Conservation (phyloP, 2,329 filamentous ascomycete species). For the Rutstroemia sp. region DNA sequence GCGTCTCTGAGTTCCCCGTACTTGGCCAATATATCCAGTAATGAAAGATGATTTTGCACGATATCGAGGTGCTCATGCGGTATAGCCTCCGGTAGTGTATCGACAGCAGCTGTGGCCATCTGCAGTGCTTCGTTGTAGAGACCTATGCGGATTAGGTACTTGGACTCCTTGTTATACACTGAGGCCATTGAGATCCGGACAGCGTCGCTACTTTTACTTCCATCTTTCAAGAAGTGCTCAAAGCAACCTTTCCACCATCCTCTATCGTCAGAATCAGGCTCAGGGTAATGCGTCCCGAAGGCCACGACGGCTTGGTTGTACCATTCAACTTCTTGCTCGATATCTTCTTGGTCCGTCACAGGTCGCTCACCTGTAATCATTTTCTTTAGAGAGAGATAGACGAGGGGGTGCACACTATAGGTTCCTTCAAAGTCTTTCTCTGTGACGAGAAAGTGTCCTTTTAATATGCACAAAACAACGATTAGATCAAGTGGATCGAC, state of each 20-base stretch:
- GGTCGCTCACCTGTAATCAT: constrained; percentile 10
- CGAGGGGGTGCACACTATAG: constrained; percentile 19
- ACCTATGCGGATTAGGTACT: constrained; percentile 17
- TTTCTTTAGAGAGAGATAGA: constrained; percentile 17
- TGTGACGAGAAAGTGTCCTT: constrained; percentile 16
- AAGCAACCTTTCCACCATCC: constrained; percentile 24
- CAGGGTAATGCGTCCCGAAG: constrained; percentile 20
- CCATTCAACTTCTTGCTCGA: constrained; percentile 19
- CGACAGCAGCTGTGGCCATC: constrained; percentile 17
- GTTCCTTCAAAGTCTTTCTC: constrained; percentile 15
- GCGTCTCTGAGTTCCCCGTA: constrained; percentile 19
- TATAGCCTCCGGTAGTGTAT: constrained; percentile 17
- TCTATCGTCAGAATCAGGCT: constrained; percentile 13
- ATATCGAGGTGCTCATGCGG: constrained; percentile 15
- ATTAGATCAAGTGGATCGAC: constrained; percentile 21
- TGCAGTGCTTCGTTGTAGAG: constrained; percentile 19
- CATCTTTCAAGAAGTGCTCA: constrained; percentile 16
- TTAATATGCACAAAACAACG: constrained; percentile 18
- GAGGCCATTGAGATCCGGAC: constrained; percentile 16
- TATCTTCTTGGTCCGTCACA: constrained; percentile 10
- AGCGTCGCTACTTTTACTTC: constrained; percentile 15
- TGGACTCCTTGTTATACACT: constrained; percentile 20
- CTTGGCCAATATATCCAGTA: constrained; percentile 18
- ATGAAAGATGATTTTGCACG: constrained; percentile 17
- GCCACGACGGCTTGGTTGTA: constrained; percentile 18